phyloP scores from a whole-genome alignment of 2,329 filamentous ascomycete species.

The Beauveria sp. region DNA sequence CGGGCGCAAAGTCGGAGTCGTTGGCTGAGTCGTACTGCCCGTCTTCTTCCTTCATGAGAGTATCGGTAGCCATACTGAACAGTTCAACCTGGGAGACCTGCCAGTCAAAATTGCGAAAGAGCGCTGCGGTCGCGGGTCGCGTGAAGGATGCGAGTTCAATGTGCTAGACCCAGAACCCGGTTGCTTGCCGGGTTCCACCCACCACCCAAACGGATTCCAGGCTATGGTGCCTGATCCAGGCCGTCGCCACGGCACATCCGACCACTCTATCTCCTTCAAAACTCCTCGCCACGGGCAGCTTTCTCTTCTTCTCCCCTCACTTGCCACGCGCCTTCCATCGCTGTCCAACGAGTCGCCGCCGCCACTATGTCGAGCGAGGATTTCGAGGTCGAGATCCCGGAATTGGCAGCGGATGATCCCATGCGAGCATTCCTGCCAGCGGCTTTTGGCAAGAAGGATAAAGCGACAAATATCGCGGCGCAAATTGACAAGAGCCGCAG shows the following conservation, averaged over 20 bases:
- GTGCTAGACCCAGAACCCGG: neutral
- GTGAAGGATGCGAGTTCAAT: neutral
- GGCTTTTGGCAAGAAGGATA: conserved; percentile 77
- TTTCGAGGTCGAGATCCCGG: conserved; percentile 46
- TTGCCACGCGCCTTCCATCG: neutral
- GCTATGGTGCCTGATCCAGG: conserved; percentile 2
- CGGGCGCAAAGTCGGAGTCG: conserved; percentile 67
- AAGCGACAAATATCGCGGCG: conserved; percentile 63
- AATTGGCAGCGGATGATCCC: conserved; percentile 55
- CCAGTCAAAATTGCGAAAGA: neutral
- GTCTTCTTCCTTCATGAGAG: conserved; percentile 39
- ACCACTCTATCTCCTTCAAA: neutral
- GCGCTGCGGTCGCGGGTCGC: neutral
- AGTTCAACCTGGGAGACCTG: no score
- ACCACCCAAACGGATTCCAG: conserved; percentile 3
- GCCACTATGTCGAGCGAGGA: conserved; percentile 52
- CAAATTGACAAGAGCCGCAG: conserved; percentile 77
- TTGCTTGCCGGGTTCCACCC: conserved; percentile 1
- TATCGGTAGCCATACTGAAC: conserved; percentile 35
- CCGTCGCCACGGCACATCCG: neutral
- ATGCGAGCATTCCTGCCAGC: conserved; percentile 72
- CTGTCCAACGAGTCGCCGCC: neutral
- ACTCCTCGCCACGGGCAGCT: neutral
- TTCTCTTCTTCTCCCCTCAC: neutral
- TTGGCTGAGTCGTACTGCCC: conserved; percentile 62